Evolutionary conservation across 257 asterid species (phyloP).

Genomic region (Ligustrum vulgare): DNA sequence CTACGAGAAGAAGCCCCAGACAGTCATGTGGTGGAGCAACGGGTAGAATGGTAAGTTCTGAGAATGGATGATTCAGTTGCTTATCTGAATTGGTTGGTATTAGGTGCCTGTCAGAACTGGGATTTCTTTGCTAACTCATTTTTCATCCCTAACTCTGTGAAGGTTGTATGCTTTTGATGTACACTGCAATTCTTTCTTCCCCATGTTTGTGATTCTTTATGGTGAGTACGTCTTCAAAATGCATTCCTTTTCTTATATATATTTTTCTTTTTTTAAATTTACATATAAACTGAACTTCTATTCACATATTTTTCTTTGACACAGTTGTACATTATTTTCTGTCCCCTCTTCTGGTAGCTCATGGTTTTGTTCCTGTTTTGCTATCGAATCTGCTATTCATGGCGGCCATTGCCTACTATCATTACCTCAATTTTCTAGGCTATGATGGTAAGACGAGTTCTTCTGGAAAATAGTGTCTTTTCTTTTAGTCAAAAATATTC

Average conservation of each 20-base stretch:
- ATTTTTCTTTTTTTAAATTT: slow-evolving; percentile 3
- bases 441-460: slow-evolving; percentile 73
- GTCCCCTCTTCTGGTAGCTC: slow-evolving; percentile 92
- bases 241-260: slow-evolving; percentile 2
- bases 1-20: slow-evolving; percentile 96
- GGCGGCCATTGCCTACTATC: slow-evolving; percentile 91
- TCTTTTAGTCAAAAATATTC: not conserved
- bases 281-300: slow-evolving; percentile 19
- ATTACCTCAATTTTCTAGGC: slow-evolving; percentile 93
- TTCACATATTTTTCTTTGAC: slow-evolving; percentile 25
- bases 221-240: slow-evolving; percentile 46
- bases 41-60: slow-evolving; percentile 90
- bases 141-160: slow-evolving; percentile 32
- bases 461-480: slow-evolving; percentile 8
- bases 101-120: not conserved
- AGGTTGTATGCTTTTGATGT: slow-evolving; percentile 99
- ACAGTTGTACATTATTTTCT: slow-evolving; percentile 87
- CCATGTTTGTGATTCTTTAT: slow-evolving; percentile 79
- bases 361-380: slow-evolving; percentile 84
- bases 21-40: slow-evolving; percentile 97
- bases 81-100: not conserved
- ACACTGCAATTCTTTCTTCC: slow-evolving; percentile 99
- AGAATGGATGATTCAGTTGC: not conserved
- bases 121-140: slow-evolving; percentile 29
- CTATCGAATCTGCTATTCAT: slow-evolving; percentile 94